Percentiles rank a stretch among this genome's conserved stretches.
phyloP scores from a whole-genome alignment of 371 early-diverging fungal genomes.

The Parasitella parasitica region DNA sequence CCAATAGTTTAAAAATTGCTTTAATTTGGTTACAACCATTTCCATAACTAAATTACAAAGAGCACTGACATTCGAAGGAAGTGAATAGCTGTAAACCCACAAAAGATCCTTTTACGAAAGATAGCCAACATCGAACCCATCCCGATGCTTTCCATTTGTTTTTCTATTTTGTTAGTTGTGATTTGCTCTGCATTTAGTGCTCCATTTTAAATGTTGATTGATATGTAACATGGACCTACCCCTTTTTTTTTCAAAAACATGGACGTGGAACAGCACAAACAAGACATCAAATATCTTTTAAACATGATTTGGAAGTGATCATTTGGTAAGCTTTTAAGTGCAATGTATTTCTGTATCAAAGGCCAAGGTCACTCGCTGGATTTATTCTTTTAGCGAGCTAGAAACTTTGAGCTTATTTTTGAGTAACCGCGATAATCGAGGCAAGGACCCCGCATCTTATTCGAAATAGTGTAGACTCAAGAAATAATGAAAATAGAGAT shows the following conservation, averaged over 20 bases:
- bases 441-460: background rate
- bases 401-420: too few relatives aligned
- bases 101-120: too few relatives aligned
- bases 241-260: background rate
- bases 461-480: background rate
- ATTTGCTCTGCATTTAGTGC: background rate
- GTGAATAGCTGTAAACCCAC: background rate
- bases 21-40: background rate
- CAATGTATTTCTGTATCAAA: too few relatives aligned
- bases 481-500: background rate
- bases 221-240: background rate
- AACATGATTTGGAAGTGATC: background rate
- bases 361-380: too few relatives aligned
- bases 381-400: too few relatives aligned
- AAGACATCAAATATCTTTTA: background rate
- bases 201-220: background rate
- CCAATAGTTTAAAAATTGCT: background rate
- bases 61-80: background rate
- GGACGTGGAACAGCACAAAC: background rate
- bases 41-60: background rate
- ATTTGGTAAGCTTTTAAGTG: background rate
- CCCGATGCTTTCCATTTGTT: background rate
- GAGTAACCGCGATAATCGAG: too few relatives aligned
- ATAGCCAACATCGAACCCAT: too few relatives aligned
- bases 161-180: background rate